phyloP scores from a whole-genome alignment of 1,139 yeast genomes.

The Pichia sp. region DNA sequence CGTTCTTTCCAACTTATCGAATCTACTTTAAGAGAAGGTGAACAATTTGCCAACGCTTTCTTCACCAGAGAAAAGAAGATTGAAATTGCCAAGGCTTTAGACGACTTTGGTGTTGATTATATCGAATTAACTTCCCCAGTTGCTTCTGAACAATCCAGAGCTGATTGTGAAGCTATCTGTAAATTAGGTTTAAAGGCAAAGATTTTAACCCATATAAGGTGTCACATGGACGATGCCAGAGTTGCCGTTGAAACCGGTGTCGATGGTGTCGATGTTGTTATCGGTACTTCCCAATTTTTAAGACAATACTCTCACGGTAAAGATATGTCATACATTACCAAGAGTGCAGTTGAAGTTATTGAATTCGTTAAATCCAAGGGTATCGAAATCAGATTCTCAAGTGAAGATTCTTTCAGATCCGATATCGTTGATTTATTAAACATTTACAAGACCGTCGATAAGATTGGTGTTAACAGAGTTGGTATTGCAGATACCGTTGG shows the following conservation, averaged over 20 bases:
- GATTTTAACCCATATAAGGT: slow-evolving; percentile 88
- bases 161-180: slow-evolving; percentile 97
- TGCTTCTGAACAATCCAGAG: slow-evolving; percentile 91
- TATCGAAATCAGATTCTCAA: slow-evolving; percentile 93
- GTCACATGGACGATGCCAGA: slow-evolving; percentile 98
- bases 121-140: slow-evolving; percentile 98
- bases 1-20: slow-evolving; percentile 89
- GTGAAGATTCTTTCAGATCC: slow-evolving; percentile 97
- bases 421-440: slow-evolving; percentile 94
- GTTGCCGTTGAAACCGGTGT: slow-evolving; percentile 98
- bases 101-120: slow-evolving; percentile 97
- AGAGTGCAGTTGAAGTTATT: slow-evolving; percentile 94
- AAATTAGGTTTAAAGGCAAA: slow-evolving; percentile 95
- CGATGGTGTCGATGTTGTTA: slow-evolving; percentile 98
- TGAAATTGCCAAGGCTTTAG: slow-evolving; percentile 96
- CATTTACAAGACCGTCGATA: slow-evolving; percentile 95
- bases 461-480: slow-evolving; percentile 97
- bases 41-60: slow-evolving; percentile 97
- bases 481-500: slow-evolving; percentile 99
- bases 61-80: slow-evolving; percentile 94
- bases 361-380: slow-evolving; percentile 98
- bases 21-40: slow-evolving; percentile 97
- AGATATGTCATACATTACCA: slow-evolving; percentile 98
- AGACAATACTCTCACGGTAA: slow-evolving; percentile 97
- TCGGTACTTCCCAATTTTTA: slow-evolving; percentile 95